Conservation (phyloP, 345 rosid genomes). For the Gossypium anomalum region DNA sequence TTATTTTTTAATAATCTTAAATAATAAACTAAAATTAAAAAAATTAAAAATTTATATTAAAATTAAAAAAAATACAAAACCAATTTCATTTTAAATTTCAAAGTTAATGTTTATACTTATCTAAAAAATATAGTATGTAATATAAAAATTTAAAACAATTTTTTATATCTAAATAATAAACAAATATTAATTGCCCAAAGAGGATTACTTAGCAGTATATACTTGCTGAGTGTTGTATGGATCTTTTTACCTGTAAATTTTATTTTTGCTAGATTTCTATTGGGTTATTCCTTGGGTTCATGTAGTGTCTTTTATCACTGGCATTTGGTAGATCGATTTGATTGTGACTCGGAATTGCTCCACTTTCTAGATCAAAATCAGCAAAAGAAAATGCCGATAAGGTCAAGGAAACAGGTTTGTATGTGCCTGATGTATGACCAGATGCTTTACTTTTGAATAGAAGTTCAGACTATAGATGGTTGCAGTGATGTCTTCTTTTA, state of each 20-base stretch:
- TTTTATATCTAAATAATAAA: too few species aligned
- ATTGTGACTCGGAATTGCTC: not conserved
- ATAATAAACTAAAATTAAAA: too few species aligned
- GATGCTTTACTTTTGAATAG: not conserved
- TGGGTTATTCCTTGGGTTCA: not conserved
- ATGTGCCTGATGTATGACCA: not conserved
- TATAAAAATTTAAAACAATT: too few species aligned
- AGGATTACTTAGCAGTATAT: not conserved
- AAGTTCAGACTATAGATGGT: conserved; percentile 1
- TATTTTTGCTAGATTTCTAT: not conserved
- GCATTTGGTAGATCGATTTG: conserved; percentile 5
- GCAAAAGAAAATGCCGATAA: conserved; percentile 19
- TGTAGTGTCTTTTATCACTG: not conserved
- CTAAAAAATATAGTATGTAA: too few species aligned
- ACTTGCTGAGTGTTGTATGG: conserved; percentile 50
- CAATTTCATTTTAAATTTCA: too few species aligned
- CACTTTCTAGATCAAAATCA: conserved; percentile 21
- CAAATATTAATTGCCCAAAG: too few species aligned
- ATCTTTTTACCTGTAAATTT: conserved; percentile 6
- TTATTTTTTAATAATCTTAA: too few species aligned
- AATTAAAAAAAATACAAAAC: too few species aligned
- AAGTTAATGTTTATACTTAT: too few species aligned
- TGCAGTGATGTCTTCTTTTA: not conserved
- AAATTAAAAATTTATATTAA: too few species aligned
- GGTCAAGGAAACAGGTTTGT: conserved; percentile 45